These are phyloP conservation scores for Abrus precatorius DNA, from an alignment of 306 rosid genomes.

Conservation along the genomic window DNA sequence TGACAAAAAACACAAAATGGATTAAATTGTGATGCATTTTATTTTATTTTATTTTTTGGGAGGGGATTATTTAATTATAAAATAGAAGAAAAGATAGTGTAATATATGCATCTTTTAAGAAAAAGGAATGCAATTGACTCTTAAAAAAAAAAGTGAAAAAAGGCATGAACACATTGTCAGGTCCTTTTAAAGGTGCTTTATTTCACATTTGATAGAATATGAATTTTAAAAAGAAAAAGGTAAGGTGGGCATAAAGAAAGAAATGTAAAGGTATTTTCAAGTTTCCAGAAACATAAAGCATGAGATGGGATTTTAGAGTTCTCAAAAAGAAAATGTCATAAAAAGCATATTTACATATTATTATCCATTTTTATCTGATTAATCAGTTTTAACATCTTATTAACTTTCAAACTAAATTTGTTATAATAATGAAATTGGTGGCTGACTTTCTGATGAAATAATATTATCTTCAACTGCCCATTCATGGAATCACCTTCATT, in stretches of 20 bases:
- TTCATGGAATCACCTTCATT: conserved; percentile 37
- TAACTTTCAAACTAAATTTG: not conserved
- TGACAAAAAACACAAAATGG: no score
- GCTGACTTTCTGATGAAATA: not conserved
- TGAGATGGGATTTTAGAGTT: conserved; percentile 15
- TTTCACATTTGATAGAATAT: not conserved
- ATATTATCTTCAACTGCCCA: not conserved
- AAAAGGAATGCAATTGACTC: no score
- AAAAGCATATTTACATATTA: not conserved
- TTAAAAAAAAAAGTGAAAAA: not conserved
- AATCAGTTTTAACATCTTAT: not conserved
- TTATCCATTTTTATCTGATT: not conserved
- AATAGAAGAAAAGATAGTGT: no score
- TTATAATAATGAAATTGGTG: conserved; percentile 9
- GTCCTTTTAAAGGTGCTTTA: not conserved
- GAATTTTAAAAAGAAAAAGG: not conserved
- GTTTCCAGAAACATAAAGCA: conserved; percentile 11
- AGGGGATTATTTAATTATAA: no score
- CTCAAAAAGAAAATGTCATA: not conserved
- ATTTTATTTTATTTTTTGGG: no score
- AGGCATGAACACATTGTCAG: not conserved
- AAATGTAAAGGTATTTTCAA: conserved; percentile 17
- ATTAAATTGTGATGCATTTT: no score
- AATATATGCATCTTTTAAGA: no score
- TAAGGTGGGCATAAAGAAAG: not conserved